Evolutionary conservation across 164 flowering plant species (phyloP).

Genomic region (Saururus chinensis): DNA sequence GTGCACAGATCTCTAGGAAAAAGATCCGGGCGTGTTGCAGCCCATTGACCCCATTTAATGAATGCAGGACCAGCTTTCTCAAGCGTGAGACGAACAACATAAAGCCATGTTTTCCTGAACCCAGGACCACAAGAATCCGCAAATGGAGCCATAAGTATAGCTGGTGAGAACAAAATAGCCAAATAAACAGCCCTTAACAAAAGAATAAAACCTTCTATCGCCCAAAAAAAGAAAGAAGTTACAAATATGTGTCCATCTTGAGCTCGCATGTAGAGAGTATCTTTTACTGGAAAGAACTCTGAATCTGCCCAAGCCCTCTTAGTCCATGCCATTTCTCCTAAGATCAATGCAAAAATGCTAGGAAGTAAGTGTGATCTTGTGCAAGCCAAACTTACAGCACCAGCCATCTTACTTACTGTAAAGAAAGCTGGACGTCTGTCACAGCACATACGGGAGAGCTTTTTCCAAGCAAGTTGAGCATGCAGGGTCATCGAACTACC

Average conservation of each 20-base stretch:
- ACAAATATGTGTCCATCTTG: constrained; percentile 49
- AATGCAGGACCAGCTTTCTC: constrained; percentile 85
- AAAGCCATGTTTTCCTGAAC: constrained; percentile 60
- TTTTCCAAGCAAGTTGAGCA: constrained; percentile 57
- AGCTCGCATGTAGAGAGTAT: constrained; percentile 44
- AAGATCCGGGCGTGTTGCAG: constrained; percentile 84
- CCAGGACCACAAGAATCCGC: constrained; percentile 43
- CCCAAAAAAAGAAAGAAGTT: constrained; percentile 25
- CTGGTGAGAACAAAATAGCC: constrained; percentile 51
- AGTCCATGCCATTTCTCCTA: constrained; percentile 54
- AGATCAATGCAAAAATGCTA: constrained; percentile 43
- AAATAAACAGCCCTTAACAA: constrained; percentile 53
- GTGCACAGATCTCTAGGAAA: constrained; percentile 66
- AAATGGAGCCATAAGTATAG: constrained; percentile 67
- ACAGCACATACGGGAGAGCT: constrained; percentile 22
- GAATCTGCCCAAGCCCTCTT: constrained; percentile 26
- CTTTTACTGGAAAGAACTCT: constrained; percentile 23
- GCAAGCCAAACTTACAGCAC: constrained; percentile 57
- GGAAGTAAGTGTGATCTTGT: constrained; percentile 50
- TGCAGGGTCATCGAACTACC: constrained; percentile 25
- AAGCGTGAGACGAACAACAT: constrained; percentile 48
- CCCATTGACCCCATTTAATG: constrained; percentile 97
- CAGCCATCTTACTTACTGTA: constrained; percentile 40
- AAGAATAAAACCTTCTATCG: constrained; percentile 37
- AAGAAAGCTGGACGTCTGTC: constrained; percentile 15